Percentiles rank a stretch among this genome's conserved stretches.
Conservation (phyloP, 2,329 filamentous ascomycete species). For the Fusarium domesticum region DNA sequence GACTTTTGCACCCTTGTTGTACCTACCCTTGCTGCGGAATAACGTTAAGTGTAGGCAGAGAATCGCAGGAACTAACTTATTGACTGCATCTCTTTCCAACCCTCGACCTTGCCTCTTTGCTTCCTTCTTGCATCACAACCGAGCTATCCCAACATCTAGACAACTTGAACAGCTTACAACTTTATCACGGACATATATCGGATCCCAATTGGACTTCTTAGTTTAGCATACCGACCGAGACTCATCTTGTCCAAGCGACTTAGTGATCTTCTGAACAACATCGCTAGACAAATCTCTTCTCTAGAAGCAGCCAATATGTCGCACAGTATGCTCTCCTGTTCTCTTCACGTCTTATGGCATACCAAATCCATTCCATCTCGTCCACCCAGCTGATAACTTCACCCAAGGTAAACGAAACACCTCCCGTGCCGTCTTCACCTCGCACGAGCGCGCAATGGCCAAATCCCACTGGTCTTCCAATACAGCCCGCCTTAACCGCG, state of each 20-base stretch:
- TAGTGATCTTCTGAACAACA: slow-evolving; percentile 3
- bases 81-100: no score
- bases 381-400: neutral
- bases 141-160: no score
- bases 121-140: no score
- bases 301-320: slow-evolving; percentile 33
- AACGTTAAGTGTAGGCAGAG: no score
- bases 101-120: no score
- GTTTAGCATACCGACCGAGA: no score
- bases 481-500: slow-evolving; percentile 79
- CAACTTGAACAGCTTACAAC: no score
- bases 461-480: slow-evolving; percentile 79
- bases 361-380: neutral
- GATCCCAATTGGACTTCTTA: no score
- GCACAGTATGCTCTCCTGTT: slow-evolving; percentile 40
- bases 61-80: no score
- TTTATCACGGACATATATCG: no score
- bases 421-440: slow-evolving; percentile 88
- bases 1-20: no score
- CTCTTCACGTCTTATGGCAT: neutral
- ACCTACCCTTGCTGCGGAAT: slow-evolving; percentile 13
- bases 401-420: slow-evolving; percentile 77
- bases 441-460: slow-evolving; percentile 80
- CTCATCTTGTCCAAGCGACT: neutral
- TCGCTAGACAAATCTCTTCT: slow-evolving; percentile 2